These are phyloP conservation scores for Vigna angularis DNA, from an alignment of 306 rosid genomes.

Conservation along the genomic window DNA sequence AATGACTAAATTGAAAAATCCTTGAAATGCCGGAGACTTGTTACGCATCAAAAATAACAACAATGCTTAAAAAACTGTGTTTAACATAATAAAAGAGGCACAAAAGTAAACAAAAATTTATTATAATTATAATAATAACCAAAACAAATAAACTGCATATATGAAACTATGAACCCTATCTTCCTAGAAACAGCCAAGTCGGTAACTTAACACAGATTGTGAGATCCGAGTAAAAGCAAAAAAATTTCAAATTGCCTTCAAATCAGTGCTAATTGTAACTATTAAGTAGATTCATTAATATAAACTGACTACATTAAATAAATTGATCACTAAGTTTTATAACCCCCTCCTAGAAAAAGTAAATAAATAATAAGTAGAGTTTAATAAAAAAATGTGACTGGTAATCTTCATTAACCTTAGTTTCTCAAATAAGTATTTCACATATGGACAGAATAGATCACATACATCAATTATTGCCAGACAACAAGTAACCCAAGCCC, in stretches of 20 bases:
- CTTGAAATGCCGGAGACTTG: neutral
- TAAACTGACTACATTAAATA: neutral
- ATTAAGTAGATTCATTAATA: neutral
- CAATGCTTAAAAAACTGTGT: neutral
- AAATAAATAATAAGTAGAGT: neutral
- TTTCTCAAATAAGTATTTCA: slow-evolving; percentile 21
- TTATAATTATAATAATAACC: neutral
- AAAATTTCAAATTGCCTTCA: slow-evolving; percentile 2
- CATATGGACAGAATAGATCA: slow-evolving; percentile 2
- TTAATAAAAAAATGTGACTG: neutral
- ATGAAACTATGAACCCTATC: neutral
- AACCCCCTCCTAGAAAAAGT: neutral
- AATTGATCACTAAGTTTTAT: slow-evolving; percentile 18
- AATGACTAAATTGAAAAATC: neutral
- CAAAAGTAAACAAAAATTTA: neutral
- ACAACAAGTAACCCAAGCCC: neutral
- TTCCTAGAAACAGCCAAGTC: neutral
- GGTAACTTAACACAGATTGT: neutral
- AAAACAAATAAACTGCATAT: slow-evolving; percentile 8
- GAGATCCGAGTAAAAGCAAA: neutral
- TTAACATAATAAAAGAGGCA: slow-evolving; percentile 2
- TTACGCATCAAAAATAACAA: neutral
- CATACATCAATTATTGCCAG: slow-evolving; percentile 5
- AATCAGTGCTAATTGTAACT: neutral
- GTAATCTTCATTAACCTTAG: neutral